Base-by-base conservation (phyloP, 148 eudicot genomes). In the Tetragonia tetragonoides region DNA sequence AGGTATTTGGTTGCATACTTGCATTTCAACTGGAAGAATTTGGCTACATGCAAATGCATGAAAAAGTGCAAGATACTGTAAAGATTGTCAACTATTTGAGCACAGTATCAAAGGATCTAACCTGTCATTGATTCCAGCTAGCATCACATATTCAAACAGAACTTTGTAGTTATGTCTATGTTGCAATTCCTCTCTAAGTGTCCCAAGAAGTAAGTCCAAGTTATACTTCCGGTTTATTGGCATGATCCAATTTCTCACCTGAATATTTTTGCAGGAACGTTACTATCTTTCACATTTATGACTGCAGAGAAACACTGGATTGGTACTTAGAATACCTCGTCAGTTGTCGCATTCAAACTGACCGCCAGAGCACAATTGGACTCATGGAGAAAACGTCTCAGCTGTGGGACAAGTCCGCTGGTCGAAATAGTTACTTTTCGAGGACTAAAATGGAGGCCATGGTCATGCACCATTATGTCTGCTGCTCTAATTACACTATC, bases 171-270 rank as follows among this genome's bases (percentile, higher is more conserved):
- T 91, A 51, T 70, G 93, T 72, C 83, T 93, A 74, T 53, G 76
- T 15, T 70, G 81, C 61, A 95, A 88, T 84, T 91, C 93, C 70
- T 93, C 91, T 53, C 88, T 79, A 70, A 95, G 97, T 17, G 97
- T 93, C 64, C 84, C 94, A 41, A 95, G 93, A 73, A 95, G 93
- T 81, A 90, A 40, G 8, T 78, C 85, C 86, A 95, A 84, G 85
- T 91, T 93, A 76, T 93, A 95, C 92, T 93, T 95, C 67, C 97
- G 90, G 73, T 95, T 95, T 73, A 95, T 88, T 66, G 99, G 99
- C 99, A 95, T 95, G 82, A 95, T 89, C 99, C 99, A 95, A 82
- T 89, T 89, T 81, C 99, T 86, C 81, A 91, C 91, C 99, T 92
- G 86, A 67, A 87, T 34, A 24, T n/a, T 71, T 62, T 44, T 79